Conservation (phyloP, 164 flowering plant genomes). For the Buxus sempervirens region DNA sequence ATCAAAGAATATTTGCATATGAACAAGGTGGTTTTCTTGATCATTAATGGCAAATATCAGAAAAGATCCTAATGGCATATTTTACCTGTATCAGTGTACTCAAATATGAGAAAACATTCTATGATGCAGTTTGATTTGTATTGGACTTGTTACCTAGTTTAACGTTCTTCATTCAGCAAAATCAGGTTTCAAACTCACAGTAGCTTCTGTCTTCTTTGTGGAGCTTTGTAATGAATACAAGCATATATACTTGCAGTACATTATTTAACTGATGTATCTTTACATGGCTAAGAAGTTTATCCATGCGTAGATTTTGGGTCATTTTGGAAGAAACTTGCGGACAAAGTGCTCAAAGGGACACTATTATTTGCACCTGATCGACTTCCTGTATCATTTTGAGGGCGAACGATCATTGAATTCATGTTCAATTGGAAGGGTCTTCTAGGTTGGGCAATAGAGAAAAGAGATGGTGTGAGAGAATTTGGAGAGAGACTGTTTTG, state of each 20-base stretch:
- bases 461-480: slow-evolving; percentile 25
- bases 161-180: neutral
- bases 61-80: neutral
- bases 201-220: neutral
- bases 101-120: no score
- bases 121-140: neutral
- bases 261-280: no score
- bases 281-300: neutral
- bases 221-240: neutral
- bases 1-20: neutral
- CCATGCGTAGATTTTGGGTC: neutral
- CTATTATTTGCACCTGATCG: slow-evolving; percentile 11
- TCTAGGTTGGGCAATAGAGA: slow-evolving; percentile 31
- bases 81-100: no score
- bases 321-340: slow-evolving; percentile 8
- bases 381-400: slow-evolving; percentile 23
- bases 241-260: no score
- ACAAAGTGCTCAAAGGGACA: slow-evolving; percentile 9
- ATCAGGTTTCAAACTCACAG: neutral
- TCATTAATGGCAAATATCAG: neutral
- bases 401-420: slow-evolving; percentile 19
- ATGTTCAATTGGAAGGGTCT: slow-evolving; percentile 38
- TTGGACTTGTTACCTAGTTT: no score
- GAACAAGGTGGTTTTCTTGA: neutral
- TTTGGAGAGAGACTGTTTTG: slow-evolving; percentile 29